A percentile compares a stretch with the other conserved stretches of the same genome.
phyloP scores from a whole-genome alignment of 1,284 basidiomycete genomes.

The Trametes versicolor region DNA sequence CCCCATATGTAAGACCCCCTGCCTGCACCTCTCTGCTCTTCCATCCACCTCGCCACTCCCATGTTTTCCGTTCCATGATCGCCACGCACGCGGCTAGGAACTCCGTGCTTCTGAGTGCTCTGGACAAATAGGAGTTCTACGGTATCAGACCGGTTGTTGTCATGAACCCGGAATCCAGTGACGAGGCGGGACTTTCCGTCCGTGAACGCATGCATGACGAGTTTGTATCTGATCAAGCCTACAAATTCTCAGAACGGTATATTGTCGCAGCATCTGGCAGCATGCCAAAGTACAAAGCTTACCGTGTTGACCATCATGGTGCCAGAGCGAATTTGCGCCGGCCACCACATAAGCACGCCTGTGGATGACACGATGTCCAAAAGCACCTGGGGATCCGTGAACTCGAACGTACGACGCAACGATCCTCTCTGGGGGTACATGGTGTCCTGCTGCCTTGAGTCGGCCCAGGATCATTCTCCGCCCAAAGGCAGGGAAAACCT shows the following conservation, averaged over 20 bases:
- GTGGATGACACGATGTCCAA: constrained; percentile 30
- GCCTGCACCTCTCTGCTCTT: constrained; percentile 35
- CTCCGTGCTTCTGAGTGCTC: constrained; percentile 20
- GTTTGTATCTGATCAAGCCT: too few species aligned
- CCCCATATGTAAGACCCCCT: constrained; percentile 41
- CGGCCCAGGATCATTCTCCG: neutral
- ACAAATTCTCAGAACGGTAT: too few species aligned
- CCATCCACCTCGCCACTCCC: constrained; percentile 42
- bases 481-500: neutral
- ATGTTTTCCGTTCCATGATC: constrained; percentile 45
- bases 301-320: constrained; percentile 49
- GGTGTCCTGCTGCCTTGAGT: neutral
- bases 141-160: constrained; percentile 35
- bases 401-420: constrained; percentile 31
- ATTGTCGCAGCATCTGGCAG: too few species aligned
- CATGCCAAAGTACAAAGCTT: too few species aligned
- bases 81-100: constrained; percentile 40
- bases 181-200: constrained; percentile 48
- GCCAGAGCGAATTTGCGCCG: constrained; percentile 43
- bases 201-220: constrained; percentile 51
- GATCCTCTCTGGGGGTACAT: neutral
- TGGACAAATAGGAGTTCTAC: constrained; percentile 37
- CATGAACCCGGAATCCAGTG: constrained; percentile 40
- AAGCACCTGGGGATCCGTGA: constrained; percentile 2
- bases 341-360: constrained; percentile 39